phyloP scores from a whole-genome alignment of 768 basidiomycete species.

The Tephrocybe sp. region DNA sequence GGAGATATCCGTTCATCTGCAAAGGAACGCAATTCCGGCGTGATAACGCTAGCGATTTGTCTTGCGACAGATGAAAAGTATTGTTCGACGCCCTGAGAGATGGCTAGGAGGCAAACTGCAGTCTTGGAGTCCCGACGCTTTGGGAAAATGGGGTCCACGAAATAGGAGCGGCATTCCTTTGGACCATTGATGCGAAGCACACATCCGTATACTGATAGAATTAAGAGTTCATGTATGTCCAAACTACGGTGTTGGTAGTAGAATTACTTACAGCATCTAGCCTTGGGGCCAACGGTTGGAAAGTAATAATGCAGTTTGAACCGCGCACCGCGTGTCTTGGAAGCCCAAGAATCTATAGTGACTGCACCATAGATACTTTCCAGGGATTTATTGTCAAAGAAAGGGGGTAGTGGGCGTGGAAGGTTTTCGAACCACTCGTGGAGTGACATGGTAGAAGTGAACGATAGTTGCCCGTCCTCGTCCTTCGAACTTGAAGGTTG shows the following conservation, averaged over 20 bases:
- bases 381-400: conserved; percentile 42
- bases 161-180: conserved; percentile 48
- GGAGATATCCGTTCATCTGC: conserved; percentile 46
- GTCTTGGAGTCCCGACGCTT: conserved; percentile 67
- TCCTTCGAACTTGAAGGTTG: background rate
- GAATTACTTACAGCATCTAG: conserved; percentile 39
- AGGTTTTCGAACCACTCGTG: conserved; percentile 64
- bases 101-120: conserved; percentile 63
- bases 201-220: conserved; percentile 37
- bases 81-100: conserved; percentile 57
- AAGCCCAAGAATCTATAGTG: conserved; percentile 50
- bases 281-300: conserved; percentile 30
- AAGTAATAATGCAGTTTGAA: conserved; percentile 40
- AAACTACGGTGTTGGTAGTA: background rate
- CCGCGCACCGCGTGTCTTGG: conserved; percentile 50
- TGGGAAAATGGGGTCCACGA: conserved; percentile 62
- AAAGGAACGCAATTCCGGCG: conserved; percentile 41
- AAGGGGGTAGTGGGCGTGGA: conserved; percentile 61
- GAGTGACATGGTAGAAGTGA: conserved; percentile 32
- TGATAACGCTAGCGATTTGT: conserved; percentile 43
- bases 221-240: background rate
- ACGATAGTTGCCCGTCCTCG: too few relatives aligned
- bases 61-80: conserved; percentile 48
- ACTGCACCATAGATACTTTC: conserved; percentile 52
- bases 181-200: conserved; percentile 55